Conservation (phyloP, 2,329 filamentous ascomycete species). For the Cercospora zeina region DNA sequence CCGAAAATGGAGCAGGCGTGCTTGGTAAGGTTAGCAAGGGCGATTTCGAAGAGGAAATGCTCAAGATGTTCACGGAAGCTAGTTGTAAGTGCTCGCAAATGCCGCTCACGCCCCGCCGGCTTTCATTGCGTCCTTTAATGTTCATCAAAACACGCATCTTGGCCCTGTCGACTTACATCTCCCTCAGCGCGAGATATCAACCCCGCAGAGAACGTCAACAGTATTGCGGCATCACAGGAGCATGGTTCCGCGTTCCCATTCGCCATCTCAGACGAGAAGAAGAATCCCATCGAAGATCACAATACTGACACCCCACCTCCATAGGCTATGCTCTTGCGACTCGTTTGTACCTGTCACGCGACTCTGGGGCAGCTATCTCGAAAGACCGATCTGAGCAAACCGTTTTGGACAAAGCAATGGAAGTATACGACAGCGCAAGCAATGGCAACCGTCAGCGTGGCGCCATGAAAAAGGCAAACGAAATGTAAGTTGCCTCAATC, state of each 20-base stretch:
- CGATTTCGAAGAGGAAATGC: slow-evolving; percentile 67
- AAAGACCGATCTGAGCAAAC: slow-evolving; percentile 55
- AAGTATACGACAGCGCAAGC: slow-evolving; percentile 76
- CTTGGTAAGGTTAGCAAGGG: slow-evolving; percentile 60
- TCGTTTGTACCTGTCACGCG: slow-evolving; percentile 59
- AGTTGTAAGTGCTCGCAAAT: slow-evolving; percentile 36
- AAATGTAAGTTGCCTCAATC: slow-evolving; percentile 59
- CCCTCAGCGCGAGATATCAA: slow-evolving; percentile 32
- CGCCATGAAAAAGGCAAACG: slow-evolving; percentile 73
- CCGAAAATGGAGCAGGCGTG: slow-evolving; percentile 50
- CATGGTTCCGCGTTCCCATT: slow-evolving; percentile 30
- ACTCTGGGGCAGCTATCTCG: slow-evolving; percentile 52
- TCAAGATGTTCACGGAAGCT: slow-evolving; percentile 63
- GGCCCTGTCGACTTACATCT: slow-evolving; percentile 23
- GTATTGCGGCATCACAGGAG: slow-evolving; percentile 25
- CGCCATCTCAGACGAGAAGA: slow-evolving; percentile 22
- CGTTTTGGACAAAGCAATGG: slow-evolving; percentile 64
- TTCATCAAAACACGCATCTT: neutral
- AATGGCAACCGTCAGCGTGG: slow-evolving; percentile 77
- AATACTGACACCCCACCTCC: slow-evolving; percentile 27
- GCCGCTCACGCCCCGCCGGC: neutral
- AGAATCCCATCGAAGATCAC: slow-evolving; percentile 10
- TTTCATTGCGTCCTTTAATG: neutral
- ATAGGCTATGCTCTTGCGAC: slow-evolving; percentile 62
- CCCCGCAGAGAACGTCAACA: slow-evolving; percentile 29